A percentile compares a stretch with the other conserved stretches of the same genome.
These are phyloP conservation scores for Backusella circina DNA, from an alignment of 192 early-diverging fungal genomes.

Conservation along the genomic window DNA sequence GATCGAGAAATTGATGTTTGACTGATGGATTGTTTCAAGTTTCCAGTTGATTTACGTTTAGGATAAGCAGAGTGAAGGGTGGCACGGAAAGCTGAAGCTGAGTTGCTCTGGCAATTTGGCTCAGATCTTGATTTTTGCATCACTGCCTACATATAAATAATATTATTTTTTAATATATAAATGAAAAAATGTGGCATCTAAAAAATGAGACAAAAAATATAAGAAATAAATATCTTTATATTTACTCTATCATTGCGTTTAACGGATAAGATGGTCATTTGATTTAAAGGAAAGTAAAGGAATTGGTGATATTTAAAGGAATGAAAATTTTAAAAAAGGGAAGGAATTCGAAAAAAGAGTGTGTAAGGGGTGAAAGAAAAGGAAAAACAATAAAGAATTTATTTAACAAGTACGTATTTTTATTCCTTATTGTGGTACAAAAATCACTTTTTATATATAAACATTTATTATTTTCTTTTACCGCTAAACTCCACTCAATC, in stretches of 20 bases:
- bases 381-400: constrained; percentile 7
- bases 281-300: constrained; percentile 1
- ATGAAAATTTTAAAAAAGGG: background rate
- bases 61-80: constrained; percentile 12
- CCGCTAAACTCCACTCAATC: background rate
- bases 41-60: constrained; percentile 30
- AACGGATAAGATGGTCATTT: constrained; percentile 4
- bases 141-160: constrained; percentile 4
- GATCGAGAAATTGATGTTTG: background rate
- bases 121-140: constrained; percentile 30
- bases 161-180: background rate
- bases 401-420: background rate
- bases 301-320: background rate
- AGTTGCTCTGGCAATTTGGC: constrained; percentile 15
- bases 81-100: background rate
- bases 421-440: background rate
- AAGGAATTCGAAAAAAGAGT: background rate
- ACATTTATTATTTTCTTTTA: background rate
- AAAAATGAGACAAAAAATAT: background rate
- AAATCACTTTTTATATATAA: background rate
- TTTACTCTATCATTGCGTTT: constrained; percentile 5
- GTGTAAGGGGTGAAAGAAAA: background rate
- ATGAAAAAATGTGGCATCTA: background rate
- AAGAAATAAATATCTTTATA: no score
- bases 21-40: constrained; percentile 13